Conservation (phyloP, 345 rosid species). For the Erysimum cheiranthoides region DNA sequence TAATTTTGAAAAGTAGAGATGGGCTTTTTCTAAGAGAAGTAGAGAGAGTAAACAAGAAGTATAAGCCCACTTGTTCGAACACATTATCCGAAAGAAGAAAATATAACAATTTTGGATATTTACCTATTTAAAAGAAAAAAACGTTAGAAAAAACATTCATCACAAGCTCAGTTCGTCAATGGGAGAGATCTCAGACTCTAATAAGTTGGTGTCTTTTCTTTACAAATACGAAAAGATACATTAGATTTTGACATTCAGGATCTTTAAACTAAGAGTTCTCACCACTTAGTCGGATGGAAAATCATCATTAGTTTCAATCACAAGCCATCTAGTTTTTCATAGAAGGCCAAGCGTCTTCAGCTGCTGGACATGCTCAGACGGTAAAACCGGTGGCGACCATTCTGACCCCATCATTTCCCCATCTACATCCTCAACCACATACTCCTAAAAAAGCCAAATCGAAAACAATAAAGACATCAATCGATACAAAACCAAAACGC, state of each 20-base stretch:
- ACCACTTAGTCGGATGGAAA: conserved; percentile 24
- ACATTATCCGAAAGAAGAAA: background rate
- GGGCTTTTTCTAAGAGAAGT: too few species aligned
- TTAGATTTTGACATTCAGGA: conserved; percentile 22
- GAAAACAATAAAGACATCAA: background rate
- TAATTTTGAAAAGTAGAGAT: too few species aligned
- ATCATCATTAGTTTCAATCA: conserved; percentile 27
- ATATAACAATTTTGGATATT: conserved; percentile 13
- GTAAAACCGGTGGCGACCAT: conserved; percentile 90
- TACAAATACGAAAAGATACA: conserved; percentile 33
- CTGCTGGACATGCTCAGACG: conserved; percentile 89
- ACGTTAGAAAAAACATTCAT: conserved; percentile 27
- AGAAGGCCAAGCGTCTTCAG: conserved; percentile 90
- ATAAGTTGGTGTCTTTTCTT: conserved; percentile 30
- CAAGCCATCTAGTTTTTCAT: conserved; percentile 43
- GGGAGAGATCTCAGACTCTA: conserved; percentile 35
- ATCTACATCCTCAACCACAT: conserved; percentile 98
- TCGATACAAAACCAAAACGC: background rate
- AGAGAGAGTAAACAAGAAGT: too few species aligned
- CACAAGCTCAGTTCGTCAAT: conserved; percentile 33
- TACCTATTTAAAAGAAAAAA: conserved; percentile 10
- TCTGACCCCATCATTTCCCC: conserved; percentile 84
- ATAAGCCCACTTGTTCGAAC: too few species aligned
- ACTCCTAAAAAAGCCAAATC: conserved; percentile 61
- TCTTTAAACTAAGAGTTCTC: conserved; percentile 21